Conservation (phyloP, 805 yeast species). For the Geotrichum ghanense region DNA sequence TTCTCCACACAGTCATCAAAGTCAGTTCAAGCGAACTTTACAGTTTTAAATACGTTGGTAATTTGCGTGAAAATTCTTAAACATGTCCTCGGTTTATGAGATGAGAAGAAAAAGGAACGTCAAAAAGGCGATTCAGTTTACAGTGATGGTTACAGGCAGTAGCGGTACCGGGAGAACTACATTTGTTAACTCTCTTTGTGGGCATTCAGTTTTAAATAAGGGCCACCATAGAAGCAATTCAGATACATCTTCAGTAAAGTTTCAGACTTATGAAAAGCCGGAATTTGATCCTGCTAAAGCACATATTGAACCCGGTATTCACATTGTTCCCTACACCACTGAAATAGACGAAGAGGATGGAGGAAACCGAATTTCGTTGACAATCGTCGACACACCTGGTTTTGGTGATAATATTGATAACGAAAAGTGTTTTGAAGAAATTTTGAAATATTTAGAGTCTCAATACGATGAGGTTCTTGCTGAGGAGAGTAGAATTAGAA, state of each 20-base stretch:
- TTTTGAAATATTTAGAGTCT: slow-evolving; percentile 50
- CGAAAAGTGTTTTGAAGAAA: slow-evolving; percentile 34
- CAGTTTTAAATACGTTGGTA: too few species aligned
- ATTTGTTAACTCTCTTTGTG: slow-evolving; percentile 57
- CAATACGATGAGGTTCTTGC: slow-evolving; percentile 64
- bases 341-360: slow-evolving; percentile 42
- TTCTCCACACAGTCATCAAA: too few species aligned
- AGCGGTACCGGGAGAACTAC: slow-evolving; percentile 68
- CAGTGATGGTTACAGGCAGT: slow-evolving; percentile 60
- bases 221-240: slow-evolving; percentile 6
- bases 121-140: slow-evolving; percentile 52
- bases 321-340: slow-evolving; percentile 39
- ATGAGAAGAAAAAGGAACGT: slow-evolving; percentile 42
- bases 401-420: slow-evolving; percentile 70
- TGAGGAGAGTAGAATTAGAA: slow-evolving; percentile 63
- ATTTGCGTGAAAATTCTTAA: background rate
- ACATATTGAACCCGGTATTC: slow-evolving; percentile 27
- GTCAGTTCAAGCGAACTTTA: too few species aligned
- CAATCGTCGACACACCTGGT: slow-evolving; percentile 62
- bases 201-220: slow-evolving; percentile 31
- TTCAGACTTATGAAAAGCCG: slow-evolving; percentile 7
- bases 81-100: background rate
- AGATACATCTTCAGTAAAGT: background rate
- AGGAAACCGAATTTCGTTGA: slow-evolving; percentile 37
- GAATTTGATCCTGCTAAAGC: slow-evolving; percentile 24